Evolutionary conservation across 2,329 filamentous ascomycete genomes (phyloP).

Genomic region (Acrocalymma vagum): DNA sequence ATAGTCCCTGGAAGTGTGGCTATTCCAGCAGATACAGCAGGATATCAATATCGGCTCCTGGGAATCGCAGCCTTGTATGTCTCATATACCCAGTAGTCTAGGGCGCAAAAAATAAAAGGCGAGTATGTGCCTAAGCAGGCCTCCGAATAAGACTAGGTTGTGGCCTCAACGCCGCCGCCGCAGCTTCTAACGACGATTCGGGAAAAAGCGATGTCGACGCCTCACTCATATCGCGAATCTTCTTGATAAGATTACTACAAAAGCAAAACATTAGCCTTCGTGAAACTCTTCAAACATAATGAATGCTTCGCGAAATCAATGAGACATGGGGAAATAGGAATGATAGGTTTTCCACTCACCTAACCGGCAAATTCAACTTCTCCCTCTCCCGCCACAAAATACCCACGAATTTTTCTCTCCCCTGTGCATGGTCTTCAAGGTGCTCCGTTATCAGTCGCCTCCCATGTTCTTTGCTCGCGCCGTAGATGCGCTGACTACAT

Average conservation of each 20-base stretch:
- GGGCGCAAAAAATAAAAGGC: no score
- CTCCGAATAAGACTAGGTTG: constrained; percentile 19
- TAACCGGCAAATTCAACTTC: constrained; percentile 49
- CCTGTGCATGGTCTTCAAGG: constrained; percentile 67
- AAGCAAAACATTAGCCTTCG: constrained; percentile 13
- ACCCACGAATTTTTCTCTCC: constrained; percentile 59
- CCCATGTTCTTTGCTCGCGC: constrained; percentile 64
- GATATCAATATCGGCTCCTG: no score
- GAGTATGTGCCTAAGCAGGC: no score
- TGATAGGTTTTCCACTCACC: no score
- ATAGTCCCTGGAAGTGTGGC: no score
- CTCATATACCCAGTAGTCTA: no score
- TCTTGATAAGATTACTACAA: constrained; percentile 55
- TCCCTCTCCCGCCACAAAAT: constrained; percentile 64
- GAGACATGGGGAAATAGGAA: no score
- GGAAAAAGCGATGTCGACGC: constrained; percentile 37
- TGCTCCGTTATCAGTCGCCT: constrained; percentile 68
- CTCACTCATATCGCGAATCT: constrained; percentile 53
- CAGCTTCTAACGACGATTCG: not conserved
- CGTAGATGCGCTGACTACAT: constrained; percentile 71
- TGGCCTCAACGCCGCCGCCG: not conserved
- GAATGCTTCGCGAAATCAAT: not conserved
- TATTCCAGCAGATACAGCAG: no score
- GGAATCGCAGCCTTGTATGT: no score
- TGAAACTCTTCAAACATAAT: not conserved